Evolutionary conservation across 2,329 filamentous ascomycete genomes (phyloP).

Genomic region (Arthrinium puccinioides): DNA sequence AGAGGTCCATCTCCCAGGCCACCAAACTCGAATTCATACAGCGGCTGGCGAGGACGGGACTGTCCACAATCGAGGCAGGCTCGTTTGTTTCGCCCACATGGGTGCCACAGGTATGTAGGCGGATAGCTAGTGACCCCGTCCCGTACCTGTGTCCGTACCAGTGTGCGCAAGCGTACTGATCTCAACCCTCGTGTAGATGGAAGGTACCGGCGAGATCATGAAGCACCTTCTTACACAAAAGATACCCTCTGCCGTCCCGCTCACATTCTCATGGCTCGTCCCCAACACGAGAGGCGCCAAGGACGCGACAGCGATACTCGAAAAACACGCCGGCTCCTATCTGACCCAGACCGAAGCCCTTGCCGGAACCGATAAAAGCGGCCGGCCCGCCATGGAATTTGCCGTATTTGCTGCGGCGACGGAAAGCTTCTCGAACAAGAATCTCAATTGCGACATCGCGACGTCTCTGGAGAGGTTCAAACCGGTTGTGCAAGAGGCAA

Average conservation of each 20-base stretch:
- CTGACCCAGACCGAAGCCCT: conserved; percentile 41
- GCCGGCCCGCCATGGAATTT: conserved; percentile 54
- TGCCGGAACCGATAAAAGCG: conserved; percentile 26
- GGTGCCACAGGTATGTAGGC: conserved; percentile 55
- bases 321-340: conserved; percentile 40
- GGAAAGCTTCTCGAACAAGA: conserved; percentile 72
- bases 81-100: conserved; percentile 62
- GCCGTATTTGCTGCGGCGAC: conserved; percentile 79
- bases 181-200: conserved; percentile 51
- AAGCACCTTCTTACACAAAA: conserved; percentile 56
- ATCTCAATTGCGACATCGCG: conserved; percentile 74
- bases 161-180: no score
- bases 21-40: conserved; percentile 59
- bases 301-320: conserved; percentile 49
- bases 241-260: conserved; percentile 43
- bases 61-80: conserved; percentile 57
- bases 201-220: conserved; percentile 68
- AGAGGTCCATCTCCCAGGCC: conserved; percentile 46
- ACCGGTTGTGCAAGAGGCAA: conserved; percentile 62
- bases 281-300: conserved; percentile 69
- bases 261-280: conserved; percentile 75
- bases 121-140: conserved; percentile 1
- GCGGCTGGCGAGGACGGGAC: conserved; percentile 46
- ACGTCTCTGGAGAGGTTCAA: conserved; percentile 65
- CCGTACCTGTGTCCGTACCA: neutral